phyloP scores from a whole-genome alignment of 2,329 filamentous ascomycete species.

The Trichophaea hybrida region DNA sequence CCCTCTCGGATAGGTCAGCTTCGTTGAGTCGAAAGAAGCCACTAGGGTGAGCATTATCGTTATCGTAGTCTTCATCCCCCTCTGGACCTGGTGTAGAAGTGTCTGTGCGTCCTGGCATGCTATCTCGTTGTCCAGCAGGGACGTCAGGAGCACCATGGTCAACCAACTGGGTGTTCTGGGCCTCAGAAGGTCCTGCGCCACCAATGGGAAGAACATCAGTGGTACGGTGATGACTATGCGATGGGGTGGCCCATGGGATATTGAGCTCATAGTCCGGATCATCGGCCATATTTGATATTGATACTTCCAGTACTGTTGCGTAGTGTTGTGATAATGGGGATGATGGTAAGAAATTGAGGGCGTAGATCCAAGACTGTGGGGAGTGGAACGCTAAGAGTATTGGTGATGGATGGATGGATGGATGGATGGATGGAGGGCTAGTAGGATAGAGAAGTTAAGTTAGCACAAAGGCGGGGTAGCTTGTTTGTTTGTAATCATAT shows the following conservation, averaged over 20 bases:
- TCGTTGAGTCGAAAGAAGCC: slow-evolving; percentile 15
- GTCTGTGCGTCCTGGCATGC: not conserved
- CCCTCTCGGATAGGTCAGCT: slow-evolving; percentile 13
- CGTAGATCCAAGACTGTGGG: too few species aligned
- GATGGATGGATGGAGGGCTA: too few species aligned
- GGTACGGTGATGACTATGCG: not conserved
- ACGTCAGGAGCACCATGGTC: not conserved
- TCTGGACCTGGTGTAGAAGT: not conserved
- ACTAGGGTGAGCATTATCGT: slow-evolving; percentile 6
- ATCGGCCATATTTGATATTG: not conserved
- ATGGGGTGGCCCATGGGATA: not conserved
- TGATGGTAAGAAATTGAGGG: too few species aligned
- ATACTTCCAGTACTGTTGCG: too few species aligned
- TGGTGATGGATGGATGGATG: too few species aligned
- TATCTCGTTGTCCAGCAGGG: not conserved
- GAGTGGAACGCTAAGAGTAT: too few species aligned
- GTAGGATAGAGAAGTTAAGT: too few species aligned
- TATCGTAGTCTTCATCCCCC: not conserved
- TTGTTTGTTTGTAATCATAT: too few species aligned
- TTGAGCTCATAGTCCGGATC: not conserved
- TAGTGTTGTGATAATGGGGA: too few species aligned
- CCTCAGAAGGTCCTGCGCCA: not conserved
- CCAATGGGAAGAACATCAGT: not conserved
- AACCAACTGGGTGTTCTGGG: not conserved
- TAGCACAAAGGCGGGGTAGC: too few species aligned